Evolutionary conservation across 1,284 basidiomycete species (phyloP), one percentile per base, ranked within the genome.

Genomic region (Cryptococcus hybrid): DNA sequence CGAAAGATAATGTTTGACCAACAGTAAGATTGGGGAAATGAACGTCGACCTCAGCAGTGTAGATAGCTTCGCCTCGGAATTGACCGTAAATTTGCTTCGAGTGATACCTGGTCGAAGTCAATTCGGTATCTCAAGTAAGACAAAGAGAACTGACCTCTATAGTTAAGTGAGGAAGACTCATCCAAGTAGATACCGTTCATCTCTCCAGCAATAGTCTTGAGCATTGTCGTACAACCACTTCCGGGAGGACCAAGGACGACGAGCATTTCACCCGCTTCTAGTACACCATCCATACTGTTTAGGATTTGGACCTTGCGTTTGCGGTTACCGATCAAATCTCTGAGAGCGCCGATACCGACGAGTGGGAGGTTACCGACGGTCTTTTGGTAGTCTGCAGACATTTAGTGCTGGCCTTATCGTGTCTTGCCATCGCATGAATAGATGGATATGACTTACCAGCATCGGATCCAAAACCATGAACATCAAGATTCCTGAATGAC

Each of bases 181-280:
- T 74, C 72, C 43, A 80, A 67, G 44, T 65, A 62, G n/a, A 81
- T 73, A 4, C 80, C 80, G 57, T 82, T 79, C 53, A 78, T 82
- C 65, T 84, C 80, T 39, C 81, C 82, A 1, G 82, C 78, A 57
- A 85, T 79, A 9, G 82, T 79, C 70, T 84, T 79, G 62, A 84
- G 71, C 45, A 78, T 77, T 0, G 83, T 77, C 56, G 84, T 66
- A 67, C 90, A 90, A 80, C 86, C 78, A 85, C 75, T 51, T 85
- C 79, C 69, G 84, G 86, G 85, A 13, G 86, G 70, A 5, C 84
- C 70, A 7, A 81, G 78, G n/a, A 80, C 72, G 57, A 88, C 76
- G 9, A 72, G 57, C 70, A 85, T 82, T 73, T 85, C 83, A 37
- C 80, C 81, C 0, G 77, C 72, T 49, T 76, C 65, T 18, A 79